These are phyloP conservation scores for Dipodascus geniculatus DNA, from an alignment of 805 yeast genomes.

Conservation along the genomic window DNA sequence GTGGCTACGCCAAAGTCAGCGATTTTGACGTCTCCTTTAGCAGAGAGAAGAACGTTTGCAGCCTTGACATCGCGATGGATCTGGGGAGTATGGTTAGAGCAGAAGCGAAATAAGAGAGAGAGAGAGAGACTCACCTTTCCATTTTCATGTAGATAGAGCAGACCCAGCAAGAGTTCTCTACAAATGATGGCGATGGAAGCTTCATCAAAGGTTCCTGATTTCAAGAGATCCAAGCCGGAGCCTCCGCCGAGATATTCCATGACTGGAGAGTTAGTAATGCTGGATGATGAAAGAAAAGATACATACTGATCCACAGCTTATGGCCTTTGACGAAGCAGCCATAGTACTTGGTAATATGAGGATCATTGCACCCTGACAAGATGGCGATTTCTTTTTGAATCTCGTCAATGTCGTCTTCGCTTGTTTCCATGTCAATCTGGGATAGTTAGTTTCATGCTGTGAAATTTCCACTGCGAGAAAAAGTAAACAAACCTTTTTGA, in stretches of 20 bases:
- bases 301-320: slow-evolving; percentile 53
- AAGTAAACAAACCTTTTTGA: slow-evolving; percentile 19
- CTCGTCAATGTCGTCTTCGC: slow-evolving; percentile 57
- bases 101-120: slow-evolving; percentile 10
- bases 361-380: slow-evolving; percentile 50
- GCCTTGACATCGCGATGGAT: slow-evolving; percentile 93
- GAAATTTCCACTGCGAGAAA: neutral
- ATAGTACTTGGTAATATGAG: slow-evolving; percentile 52
- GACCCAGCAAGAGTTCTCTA: slow-evolving; percentile 45
- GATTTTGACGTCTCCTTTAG: slow-evolving; percentile 64
- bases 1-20: slow-evolving; percentile 98
- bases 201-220: slow-evolving; percentile 40
- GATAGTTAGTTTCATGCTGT: slow-evolving; percentile 22
- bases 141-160: slow-evolving; percentile 52
- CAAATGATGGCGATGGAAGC: slow-evolving; percentile 41
- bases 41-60: slow-evolving; percentile 70
- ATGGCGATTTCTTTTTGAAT: slow-evolving; percentile 63
- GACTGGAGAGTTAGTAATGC: slow-evolving; percentile 16
- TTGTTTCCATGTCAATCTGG: slow-evolving; percentile 51
- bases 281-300: neutral
- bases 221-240: slow-evolving; percentile 50
- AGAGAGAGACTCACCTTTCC: slow-evolving; percentile 30
- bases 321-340: slow-evolving; percentile 63
- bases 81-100: slow-evolving; percentile 27
- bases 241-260: slow-evolving; percentile 82